Conservation (phyloP, 495 filamentous ascomycete species). For the Hypoxylon cercidicola region DNA sequence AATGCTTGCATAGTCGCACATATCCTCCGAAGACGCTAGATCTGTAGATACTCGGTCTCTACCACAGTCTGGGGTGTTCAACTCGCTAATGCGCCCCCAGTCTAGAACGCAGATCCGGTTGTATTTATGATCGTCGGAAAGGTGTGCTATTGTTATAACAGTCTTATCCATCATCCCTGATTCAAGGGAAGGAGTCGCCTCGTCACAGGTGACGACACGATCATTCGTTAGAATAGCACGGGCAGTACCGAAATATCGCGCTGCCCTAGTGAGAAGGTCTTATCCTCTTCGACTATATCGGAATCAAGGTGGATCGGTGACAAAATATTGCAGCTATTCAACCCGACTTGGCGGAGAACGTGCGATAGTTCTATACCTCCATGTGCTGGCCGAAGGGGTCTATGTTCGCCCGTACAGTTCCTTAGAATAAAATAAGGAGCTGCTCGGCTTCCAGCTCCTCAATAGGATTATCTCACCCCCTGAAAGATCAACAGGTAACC, state of each 20-base stretch:
- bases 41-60: slow-evolving; percentile 69
- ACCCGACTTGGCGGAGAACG: slow-evolving; percentile 58
- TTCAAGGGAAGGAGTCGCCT: slow-evolving; percentile 64
- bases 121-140: slow-evolving; percentile 79
- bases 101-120: slow-evolving; percentile 88
- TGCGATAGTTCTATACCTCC: slow-evolving; percentile 65
- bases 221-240: slow-evolving; percentile 70
- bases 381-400: too few relatives aligned
- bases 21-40: slow-evolving; percentile 72
- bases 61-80: slow-evolving; percentile 71
- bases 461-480: too few relatives aligned
- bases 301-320: slow-evolving; percentile 27
- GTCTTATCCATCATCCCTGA: slow-evolving; percentile 84
- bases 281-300: background rate
- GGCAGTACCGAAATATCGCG: slow-evolving; percentile 74
- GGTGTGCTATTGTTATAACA: slow-evolving; percentile 80
- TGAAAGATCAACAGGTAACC: too few relatives aligned
- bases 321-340: slow-evolving; percentile 52
- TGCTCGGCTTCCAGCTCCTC: too few relatives aligned
- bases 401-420: too few relatives aligned
- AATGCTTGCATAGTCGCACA: slow-evolving; percentile 83
- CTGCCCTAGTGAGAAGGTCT: slow-evolving; percentile 64
- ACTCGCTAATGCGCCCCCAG: slow-evolving; percentile 72
- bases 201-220: slow-evolving; percentile 73
- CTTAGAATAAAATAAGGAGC: too few relatives aligned